These are phyloP conservation scores for Pyrus bretschneideri DNA, from an alignment of 306 rosid genomes.

Conservation along the genomic window DNA sequence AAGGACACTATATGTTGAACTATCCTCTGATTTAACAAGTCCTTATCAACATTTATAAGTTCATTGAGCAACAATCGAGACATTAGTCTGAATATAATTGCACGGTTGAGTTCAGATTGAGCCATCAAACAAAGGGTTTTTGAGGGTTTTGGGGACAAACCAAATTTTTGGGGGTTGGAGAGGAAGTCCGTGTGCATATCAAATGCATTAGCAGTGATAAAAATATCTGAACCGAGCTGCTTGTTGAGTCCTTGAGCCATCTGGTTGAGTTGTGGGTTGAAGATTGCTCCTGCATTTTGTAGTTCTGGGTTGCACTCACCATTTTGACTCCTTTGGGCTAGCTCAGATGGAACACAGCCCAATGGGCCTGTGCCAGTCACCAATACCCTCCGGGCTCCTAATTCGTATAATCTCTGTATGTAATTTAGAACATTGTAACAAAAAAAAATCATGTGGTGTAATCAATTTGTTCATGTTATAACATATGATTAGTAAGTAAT, in stretches of 20 bases:
- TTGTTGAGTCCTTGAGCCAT: slow-evolving; percentile 31
- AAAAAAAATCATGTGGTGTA: neutral
- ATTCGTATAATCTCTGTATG: slow-evolving; percentile 27
- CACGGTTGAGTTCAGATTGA: too few species aligned
- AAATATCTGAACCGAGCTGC: slow-evolving; percentile 28
- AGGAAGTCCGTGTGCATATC: slow-evolving; percentile 43
- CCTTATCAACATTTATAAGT: neutral
- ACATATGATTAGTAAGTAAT: neutral
- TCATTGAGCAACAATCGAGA: neutral
- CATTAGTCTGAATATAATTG: neutral
- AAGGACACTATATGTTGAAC: too few species aligned
- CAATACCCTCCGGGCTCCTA: slow-evolving; percentile 51
- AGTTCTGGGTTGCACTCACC: slow-evolving; percentile 40
- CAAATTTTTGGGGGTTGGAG: slow-evolving; percentile 32
- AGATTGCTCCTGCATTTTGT: slow-evolving; percentile 34
- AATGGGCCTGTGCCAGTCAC: slow-evolving; percentile 54
- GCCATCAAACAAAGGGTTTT: neutral
- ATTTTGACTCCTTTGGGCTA: slow-evolving; percentile 38
- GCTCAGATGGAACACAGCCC: slow-evolving; percentile 41
- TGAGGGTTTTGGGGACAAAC: slow-evolving; percentile 8
- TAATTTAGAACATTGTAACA: too few species aligned
- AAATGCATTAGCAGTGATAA: slow-evolving; percentile 36
- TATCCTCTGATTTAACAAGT: neutral
- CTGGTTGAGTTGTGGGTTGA: slow-evolving; percentile 26
- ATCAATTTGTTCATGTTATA: neutral